Conservation (phyloP, 1,284 basidiomycete species). For the Leccinum huronense region DNA sequence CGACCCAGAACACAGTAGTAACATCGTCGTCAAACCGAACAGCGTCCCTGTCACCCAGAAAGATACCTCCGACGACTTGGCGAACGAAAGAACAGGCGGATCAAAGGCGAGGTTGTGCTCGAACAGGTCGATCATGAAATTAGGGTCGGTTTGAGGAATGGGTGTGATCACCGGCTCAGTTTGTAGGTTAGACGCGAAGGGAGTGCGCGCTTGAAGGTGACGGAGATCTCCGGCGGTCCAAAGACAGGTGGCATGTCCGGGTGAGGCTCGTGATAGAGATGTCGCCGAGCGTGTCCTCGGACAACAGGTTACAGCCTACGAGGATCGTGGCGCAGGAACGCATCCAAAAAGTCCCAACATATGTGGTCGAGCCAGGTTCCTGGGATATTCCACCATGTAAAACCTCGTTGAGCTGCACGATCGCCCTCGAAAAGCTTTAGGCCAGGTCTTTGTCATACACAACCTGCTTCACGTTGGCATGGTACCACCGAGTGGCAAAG, state of each 20-base stretch:
- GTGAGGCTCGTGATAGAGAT: slow-evolving; percentile 72
- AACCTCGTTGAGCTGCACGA: slow-evolving; percentile 84
- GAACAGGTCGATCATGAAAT: slow-evolving; percentile 76
- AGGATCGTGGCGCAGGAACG: slow-evolving; percentile 74
- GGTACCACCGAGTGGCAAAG: slow-evolving; percentile 87
- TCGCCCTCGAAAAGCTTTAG: slow-evolving; percentile 75
- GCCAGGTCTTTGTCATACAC: slow-evolving; percentile 80
- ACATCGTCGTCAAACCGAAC: slow-evolving; percentile 76
- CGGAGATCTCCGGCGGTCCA: slow-evolving; percentile 48
- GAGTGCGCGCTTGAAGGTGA: slow-evolving; percentile 70
- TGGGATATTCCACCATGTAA: slow-evolving; percentile 65
- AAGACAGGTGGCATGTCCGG: slow-evolving; percentile 60
- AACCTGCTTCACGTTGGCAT: slow-evolving; percentile 78
- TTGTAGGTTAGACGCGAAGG: slow-evolving; percentile 81
- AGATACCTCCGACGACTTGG: slow-evolving; percentile 69
- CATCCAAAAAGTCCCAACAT: slow-evolving; percentile 73
- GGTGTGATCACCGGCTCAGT: slow-evolving; percentile 79
- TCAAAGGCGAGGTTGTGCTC: slow-evolving; percentile 87
- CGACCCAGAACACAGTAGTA: slow-evolving; percentile 76
- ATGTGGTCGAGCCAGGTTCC: slow-evolving; percentile 60
- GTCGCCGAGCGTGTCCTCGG: slow-evolving; percentile 71
- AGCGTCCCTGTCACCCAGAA: slow-evolving; percentile 84
- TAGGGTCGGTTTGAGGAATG: slow-evolving; percentile 77
- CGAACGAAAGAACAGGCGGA: slow-evolving; percentile 76
- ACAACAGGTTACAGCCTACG: slow-evolving; percentile 51